Conservation (phyloP, 1,284 basidiomycete genomes). For the Peniophora sp. region DNA sequence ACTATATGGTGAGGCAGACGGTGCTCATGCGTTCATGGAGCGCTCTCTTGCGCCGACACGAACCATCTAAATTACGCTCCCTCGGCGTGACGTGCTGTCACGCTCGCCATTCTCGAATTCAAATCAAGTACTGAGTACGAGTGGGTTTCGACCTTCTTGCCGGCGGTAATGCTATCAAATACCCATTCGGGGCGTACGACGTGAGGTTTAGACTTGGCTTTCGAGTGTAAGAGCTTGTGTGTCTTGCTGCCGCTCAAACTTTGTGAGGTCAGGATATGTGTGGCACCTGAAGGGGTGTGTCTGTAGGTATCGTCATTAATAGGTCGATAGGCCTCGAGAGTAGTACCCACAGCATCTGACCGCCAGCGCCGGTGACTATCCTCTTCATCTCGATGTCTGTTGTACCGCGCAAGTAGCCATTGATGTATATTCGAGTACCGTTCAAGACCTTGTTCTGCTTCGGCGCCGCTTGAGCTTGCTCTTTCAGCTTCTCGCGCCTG, state of each 20-base stretch:
- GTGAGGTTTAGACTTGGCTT: constrained; percentile 35
- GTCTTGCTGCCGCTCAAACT: constrained; percentile 58
- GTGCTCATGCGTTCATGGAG: no score
- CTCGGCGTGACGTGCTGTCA: no score
- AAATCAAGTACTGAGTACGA: constrained; percentile 28
- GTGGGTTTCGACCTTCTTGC: constrained; percentile 48
- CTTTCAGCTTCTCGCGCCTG: constrained; percentile 41
- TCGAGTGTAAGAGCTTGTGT: constrained; percentile 46
- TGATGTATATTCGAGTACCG: constrained; percentile 42
- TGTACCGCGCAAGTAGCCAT: constrained; percentile 57
- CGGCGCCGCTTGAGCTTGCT: constrained; percentile 23
- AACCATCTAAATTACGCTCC: no score
- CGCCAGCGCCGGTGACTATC: constrained; percentile 49
- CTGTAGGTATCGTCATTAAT: constrained; percentile 26
- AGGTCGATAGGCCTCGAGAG: background rate
- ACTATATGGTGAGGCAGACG: no score
- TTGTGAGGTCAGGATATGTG: constrained; percentile 67
- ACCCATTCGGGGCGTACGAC: constrained; percentile 71
- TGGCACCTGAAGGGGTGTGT: constrained; percentile 46
- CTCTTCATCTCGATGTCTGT: constrained; percentile 72
- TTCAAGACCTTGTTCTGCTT: constrained; percentile 2
- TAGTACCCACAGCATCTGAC: constrained; percentile 35
- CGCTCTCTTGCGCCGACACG: no score
- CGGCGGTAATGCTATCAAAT: constrained; percentile 50
- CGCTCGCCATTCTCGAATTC: no score